Evolutionary conservation across 192 early-diverging fungal species (phyloP), one percentile per base, ranked within the genome.

Genomic region (Podila epigama): DNA sequence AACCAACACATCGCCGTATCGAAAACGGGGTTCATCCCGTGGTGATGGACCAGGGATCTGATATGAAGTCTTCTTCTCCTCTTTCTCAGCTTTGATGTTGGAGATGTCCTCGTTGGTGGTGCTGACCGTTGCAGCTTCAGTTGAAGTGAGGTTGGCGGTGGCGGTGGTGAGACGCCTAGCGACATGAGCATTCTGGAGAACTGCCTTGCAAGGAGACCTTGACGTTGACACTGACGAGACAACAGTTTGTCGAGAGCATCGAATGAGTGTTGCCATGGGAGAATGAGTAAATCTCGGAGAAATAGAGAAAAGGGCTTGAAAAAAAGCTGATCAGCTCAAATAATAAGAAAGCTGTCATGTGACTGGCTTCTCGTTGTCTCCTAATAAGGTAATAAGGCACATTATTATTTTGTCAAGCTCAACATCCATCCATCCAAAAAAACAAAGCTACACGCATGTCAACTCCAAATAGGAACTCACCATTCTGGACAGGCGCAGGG

Each of bases 1-100:
- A 25, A 75, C 25, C n/a, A 75, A 35, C 8, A 75, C 71, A 68
- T 75, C 71, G 2, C 71, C 71, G 10, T 75, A 75, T 27, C 54
- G 64, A 18, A 75, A 75, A 2, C 44, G 25, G 7, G 71, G 71
- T 18, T 75, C 65, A 13, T 57, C 60, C 4, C 60, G 33, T 5
- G 58, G 65, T 2, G 59, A 62, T 35, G 57, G 11, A 16, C 52
- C 8, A 2, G 16, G n/a, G 63, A 20, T 65, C 2, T 44, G 41
- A 44, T 4, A 44, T n/a, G 41, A 44, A n/a, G 18, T 48, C 8
- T 25, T 22, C n/a, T 22, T 22, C 25, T 48, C 44, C n/a, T n/a
- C n/a, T n/a, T n/a, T n/a, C n/a, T n/a, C n/a, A n/a, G n/a, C n/a
- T n/a, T n/a, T n/a, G n/a, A n/a, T n/a, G n/a, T n/a, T n/a, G n/a